These are phyloP conservation scores for Claviceps fusiformis DNA, from an alignment of 2,329 filamentous ascomycete species.

Conservation along the genomic window DNA sequence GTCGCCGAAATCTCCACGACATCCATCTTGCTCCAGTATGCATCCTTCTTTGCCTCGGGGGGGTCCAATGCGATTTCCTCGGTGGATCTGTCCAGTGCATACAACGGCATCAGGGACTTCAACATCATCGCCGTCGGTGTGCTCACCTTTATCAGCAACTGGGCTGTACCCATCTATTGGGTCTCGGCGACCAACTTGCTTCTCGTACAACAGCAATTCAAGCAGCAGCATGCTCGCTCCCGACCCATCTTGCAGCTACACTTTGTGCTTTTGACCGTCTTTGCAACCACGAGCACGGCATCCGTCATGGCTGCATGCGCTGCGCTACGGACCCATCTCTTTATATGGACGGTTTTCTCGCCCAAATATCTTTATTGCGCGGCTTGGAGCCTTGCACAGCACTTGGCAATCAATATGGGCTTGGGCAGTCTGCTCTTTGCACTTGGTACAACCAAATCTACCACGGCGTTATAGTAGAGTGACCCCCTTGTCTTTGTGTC, in stretches of 20 bases:
- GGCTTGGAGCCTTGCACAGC: constrained; percentile 75
- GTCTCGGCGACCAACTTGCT: constrained; percentile 49
- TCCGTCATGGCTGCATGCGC: constrained; percentile 86
- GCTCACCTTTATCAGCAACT: constrained; percentile 80
- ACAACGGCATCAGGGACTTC: constrained; percentile 80
- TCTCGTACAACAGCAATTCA: constrained; percentile 27
- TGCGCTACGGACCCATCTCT: constrained; percentile 71
- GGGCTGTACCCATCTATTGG: constrained; percentile 88
- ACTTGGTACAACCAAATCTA: constrained; percentile 23
- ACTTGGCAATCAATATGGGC: constrained; percentile 58
- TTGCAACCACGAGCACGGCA: constrained; percentile 48
- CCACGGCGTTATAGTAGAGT: not conserved
- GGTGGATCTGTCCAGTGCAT: constrained; percentile 87
- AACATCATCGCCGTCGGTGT: constrained; percentile 68
- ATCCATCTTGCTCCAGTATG: constrained; percentile 63
- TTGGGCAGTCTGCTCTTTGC: constrained; percentile 45
- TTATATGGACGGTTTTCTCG: constrained; percentile 98
- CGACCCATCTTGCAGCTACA: constrained; percentile 33
- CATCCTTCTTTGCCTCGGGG: constrained; percentile 79
- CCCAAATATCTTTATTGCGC: constrained; percentile 90
- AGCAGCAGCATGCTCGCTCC: constrained; percentile 12
- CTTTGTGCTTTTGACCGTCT: constrained; percentile 53
- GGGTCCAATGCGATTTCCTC: constrained; percentile 91
- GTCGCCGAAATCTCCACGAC: constrained; percentile 52
- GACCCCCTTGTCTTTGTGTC: not conserved